These are phyloP conservation scores for Blastobotrys arbuscula DNA, from an alignment of 1,139 yeast species.

Conservation along the genomic window DNA sequence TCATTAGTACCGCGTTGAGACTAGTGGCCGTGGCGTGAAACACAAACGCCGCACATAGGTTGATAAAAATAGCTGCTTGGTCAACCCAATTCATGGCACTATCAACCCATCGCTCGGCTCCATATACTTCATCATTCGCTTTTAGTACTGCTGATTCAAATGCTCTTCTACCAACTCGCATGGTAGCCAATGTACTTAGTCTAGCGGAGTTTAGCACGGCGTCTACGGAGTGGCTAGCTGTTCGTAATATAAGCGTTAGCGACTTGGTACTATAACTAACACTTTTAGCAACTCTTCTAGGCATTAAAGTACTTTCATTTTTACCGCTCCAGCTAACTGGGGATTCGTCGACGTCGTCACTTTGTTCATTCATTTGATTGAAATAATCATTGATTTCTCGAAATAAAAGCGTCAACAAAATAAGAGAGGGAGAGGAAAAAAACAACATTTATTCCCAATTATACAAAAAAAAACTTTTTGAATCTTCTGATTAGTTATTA, in stretches of 20 bases:
- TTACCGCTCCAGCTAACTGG: background rate
- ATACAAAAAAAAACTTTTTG: background rate
- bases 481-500: background rate
- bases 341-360: background rate
- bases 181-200: slow-evolving; percentile 26
- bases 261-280: slow-evolving; percentile 26
- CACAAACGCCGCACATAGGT: slow-evolving; percentile 29
- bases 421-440: background rate
- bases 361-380: background rate
- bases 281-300: background rate
- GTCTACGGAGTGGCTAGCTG: slow-evolving; percentile 28
- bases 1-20: slow-evolving; percentile 23
- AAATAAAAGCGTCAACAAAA: too few species aligned
- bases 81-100: slow-evolving; percentile 23
- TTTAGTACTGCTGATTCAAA: slow-evolving; percentile 28
- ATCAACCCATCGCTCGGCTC: slow-evolving; percentile 23
- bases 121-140: slow-evolving; percentile 31
- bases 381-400: too few species aligned
- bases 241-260: slow-evolving; percentile 28
- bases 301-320: slow-evolving; percentile 1
- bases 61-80: slow-evolving; percentile 28
- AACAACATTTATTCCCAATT: background rate
- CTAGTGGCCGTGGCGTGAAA: slow-evolving; percentile 29
- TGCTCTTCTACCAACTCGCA: slow-evolving; percentile 29
- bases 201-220: slow-evolving; percentile 28